Evolutionary conservation across 1,284 basidiomycete species (phyloP).

Genomic region (Coniferiporia weirii): DNA sequence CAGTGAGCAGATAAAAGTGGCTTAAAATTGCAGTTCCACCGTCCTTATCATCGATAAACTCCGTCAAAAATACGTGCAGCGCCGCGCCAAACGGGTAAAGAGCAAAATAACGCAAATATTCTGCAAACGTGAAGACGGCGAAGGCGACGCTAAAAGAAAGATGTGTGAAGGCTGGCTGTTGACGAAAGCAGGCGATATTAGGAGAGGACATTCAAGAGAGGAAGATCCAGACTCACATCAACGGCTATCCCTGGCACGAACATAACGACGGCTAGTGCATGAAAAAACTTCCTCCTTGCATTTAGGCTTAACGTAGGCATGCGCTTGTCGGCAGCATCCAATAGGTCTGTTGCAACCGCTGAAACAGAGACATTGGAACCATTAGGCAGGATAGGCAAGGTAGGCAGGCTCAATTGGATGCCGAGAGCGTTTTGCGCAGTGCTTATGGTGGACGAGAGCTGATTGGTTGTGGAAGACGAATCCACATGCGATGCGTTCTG

Average conservation of each 20-base stretch:
- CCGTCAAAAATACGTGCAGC: conserved; percentile 95
- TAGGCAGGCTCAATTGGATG: conserved; percentile 41
- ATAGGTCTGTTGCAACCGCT: conserved; percentile 71
- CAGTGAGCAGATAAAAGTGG: conserved; percentile 95
- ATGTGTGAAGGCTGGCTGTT: conserved; percentile 92
- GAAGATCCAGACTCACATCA: conserved; percentile 63
- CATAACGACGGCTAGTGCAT: conserved; percentile 92
- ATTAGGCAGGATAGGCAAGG: conserved; percentile 47
- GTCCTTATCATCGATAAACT: conserved; percentile 96
- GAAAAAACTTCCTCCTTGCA: conserved; percentile 96
- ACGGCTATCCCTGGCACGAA: conserved; percentile 90
- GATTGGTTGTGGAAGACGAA: neutral
- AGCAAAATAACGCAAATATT: conserved; percentile 97
- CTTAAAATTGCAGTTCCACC: conserved; percentile 93
- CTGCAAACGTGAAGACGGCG: conserved; percentile 89
- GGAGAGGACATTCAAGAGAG: conserved; percentile 4
- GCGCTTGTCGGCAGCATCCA: conserved; percentile 83
- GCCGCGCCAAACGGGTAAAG: conserved; percentile 93
- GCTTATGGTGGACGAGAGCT: conserved; percentile 14
- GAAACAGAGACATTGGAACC: conserved; percentile 50
- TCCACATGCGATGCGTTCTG: neutral
- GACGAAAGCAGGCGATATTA: neutral
- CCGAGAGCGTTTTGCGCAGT: conserved; percentile 30
- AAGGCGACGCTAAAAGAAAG: conserved; percentile 92
- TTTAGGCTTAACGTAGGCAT: conserved; percentile 90